These are phyloP conservation scores for Epichloe hybrida DNA, from an alignment of 2,329 filamentous ascomycete genomes.

Conservation along the genomic window DNA sequence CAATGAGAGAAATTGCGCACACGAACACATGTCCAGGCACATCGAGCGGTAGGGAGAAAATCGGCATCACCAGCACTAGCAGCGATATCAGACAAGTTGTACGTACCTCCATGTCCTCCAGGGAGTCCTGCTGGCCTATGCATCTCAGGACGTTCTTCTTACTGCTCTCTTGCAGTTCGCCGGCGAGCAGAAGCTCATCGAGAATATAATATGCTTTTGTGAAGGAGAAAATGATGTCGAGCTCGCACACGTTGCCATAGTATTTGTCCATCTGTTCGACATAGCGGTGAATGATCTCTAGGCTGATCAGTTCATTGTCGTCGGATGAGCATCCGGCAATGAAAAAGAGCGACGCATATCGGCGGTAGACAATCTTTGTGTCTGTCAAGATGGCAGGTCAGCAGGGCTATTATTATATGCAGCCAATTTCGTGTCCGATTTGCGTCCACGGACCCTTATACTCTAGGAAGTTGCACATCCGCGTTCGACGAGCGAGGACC, in stretches of 20 bases:
- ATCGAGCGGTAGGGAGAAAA: neutral
- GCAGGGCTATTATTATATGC: neutral
- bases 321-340: conserved; percentile 95
- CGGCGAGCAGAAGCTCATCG: conserved; percentile 86
- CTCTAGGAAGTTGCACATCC: conserved; percentile 99
- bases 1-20: neutral
- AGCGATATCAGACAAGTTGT: conserved; percentile 7
- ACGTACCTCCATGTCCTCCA: conserved; percentile 99
- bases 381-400: conserved; percentile 38
- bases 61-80: conserved; percentile 2
- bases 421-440: neutral
- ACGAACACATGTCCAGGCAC: neutral
- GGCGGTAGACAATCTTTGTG: conserved; percentile 95
- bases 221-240: conserved; percentile 99
- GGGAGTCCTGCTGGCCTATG: conserved; percentile 91
- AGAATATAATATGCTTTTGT: conserved; percentile 99
- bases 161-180: conserved; percentile 96
- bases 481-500: conserved; percentile 84
- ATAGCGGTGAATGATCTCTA: conserved; percentile 97
- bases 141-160: conserved; percentile 97
- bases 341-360: conserved; percentile 98
- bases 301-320: conserved; percentile 95
- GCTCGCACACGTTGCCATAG: conserved; percentile 98
- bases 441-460: conserved; percentile 64
- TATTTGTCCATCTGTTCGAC: conserved; percentile 99